These are phyloP conservation scores for Phaseolus coccineus DNA, from an alignment of 331 rosid genomes.

Conservation along the genomic window DNA sequence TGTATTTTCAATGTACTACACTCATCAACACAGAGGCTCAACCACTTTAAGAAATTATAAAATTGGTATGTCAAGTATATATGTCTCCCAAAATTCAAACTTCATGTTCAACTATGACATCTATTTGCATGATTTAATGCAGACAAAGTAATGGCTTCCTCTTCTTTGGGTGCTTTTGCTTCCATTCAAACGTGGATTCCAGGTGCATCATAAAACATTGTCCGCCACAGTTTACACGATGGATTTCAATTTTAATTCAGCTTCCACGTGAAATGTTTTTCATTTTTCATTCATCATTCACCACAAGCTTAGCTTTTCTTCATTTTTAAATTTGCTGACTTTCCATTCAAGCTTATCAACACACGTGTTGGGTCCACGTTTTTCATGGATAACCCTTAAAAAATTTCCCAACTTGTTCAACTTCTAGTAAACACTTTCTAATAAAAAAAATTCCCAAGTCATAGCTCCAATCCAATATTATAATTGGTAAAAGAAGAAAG, in stretches of 20 bases:
- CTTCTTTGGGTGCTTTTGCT: slow-evolving; percentile 31
- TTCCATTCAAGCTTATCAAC: slow-evolving; percentile 25
- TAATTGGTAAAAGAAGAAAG: slow-evolving; percentile 14
- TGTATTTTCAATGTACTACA: slow-evolving; percentile 15
- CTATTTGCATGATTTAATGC: slow-evolving; percentile 12
- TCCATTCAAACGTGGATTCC: slow-evolving; percentile 29
- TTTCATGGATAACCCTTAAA: slow-evolving; percentile 10
- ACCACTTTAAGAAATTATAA: slow-evolving; percentile 29
- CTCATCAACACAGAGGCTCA: slow-evolving; percentile 29
- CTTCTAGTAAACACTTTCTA: not conserved
- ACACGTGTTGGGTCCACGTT: slow-evolving; percentile 15
- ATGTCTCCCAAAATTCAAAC: slow-evolving; percentile 42
- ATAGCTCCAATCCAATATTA: not conserved
- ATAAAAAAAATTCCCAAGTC: not conserved
- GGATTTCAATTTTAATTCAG: slow-evolving; percentile 3
- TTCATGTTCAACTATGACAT: slow-evolving; percentile 23
- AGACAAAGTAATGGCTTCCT: slow-evolving; percentile 28
- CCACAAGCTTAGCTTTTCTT: slow-evolving; percentile 10
- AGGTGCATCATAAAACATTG: slow-evolving; percentile 2
- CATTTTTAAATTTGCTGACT: slow-evolving; percentile 38
- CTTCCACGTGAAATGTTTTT: slow-evolving; percentile 39
- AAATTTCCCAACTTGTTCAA: slow-evolving; percentile 24
- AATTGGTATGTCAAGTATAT: slow-evolving; percentile 8
- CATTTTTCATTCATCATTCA: not conserved
- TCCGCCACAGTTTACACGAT: slow-evolving; percentile 9